phyloP scores from a whole-genome alignment of 148 eudicot genomes.

The Pharnaceum exiguum region DNA sequence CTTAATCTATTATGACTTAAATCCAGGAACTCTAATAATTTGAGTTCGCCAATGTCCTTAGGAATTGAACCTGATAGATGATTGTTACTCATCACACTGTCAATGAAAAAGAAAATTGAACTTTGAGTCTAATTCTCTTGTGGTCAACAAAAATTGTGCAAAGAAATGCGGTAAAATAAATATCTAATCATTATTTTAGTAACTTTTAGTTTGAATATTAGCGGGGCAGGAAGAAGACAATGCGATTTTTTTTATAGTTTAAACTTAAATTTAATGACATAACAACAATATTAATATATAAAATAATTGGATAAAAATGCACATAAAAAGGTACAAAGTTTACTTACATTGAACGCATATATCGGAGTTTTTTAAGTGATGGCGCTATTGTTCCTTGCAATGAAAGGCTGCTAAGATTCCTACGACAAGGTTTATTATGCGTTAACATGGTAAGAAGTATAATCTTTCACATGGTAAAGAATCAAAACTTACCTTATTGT shows the following conservation, averaged over 20 bases:
- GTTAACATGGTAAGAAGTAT: not conserved
- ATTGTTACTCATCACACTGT: constrained; percentile 40
- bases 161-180: not conserved
- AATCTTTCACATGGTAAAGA: not conserved
- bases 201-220: too few species aligned
- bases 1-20: constrained; percentile 41
- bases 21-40: constrained; percentile 38
- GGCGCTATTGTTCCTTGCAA: constrained; percentile 39
- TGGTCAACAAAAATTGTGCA: not conserved
- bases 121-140: constrained; percentile 7
- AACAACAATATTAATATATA: not conserved
- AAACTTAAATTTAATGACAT: too few species aligned
- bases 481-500: too few species aligned
- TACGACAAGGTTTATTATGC: constrained; percentile 8
- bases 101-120: constrained; percentile 24
- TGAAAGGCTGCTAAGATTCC: constrained; percentile 40
- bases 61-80: constrained; percentile 41
- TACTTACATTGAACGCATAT: constrained; percentile 41
- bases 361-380: constrained; percentile 34
- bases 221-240: too few species aligned
- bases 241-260: too few species aligned
- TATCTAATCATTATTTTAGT: too few species aligned
- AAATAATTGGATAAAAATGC: not conserved
- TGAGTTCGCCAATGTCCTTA: constrained; percentile 41
- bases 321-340: not conserved